Evolutionary conservation across 345 rosid genomes (phyloP).

Genomic region (Zanthoxylum bungeanum): DNA sequence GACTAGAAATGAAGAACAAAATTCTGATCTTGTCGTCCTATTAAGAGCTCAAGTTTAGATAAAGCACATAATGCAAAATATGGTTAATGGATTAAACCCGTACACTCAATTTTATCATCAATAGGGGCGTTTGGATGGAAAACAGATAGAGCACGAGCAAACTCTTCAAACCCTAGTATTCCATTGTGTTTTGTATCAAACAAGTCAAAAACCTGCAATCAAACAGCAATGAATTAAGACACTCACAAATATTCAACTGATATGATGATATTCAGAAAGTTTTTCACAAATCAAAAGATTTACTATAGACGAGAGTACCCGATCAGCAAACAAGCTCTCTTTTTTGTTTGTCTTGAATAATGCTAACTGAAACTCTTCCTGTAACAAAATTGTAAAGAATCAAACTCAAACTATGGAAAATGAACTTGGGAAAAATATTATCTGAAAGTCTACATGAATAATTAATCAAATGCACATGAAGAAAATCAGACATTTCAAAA

Average conservation of each 20-base stretch:
- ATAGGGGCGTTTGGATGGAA: slow-evolving; percentile 96
- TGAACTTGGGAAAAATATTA: neutral
- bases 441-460: neutral
- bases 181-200: slow-evolving; percentile 98
- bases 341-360: slow-evolving; percentile 95
- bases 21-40: neutral
- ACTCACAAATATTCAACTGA: neutral
- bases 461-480: slow-evolving; percentile 5
- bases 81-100: slow-evolving; percentile 14
- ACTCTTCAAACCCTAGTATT: slow-evolving; percentile 94
- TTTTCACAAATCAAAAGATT: neutral
- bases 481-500: neutral
- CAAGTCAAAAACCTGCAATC: slow-evolving; percentile 85
- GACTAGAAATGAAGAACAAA: neutral
- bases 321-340: slow-evolving; percentile 97
- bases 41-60: neutral
- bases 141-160: slow-evolving; percentile 97
- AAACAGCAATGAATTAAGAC: neutral
- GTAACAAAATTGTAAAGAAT: slow-evolving; percentile 18
- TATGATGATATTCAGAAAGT: neutral
- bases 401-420: neutral
- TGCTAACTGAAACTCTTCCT: slow-evolving; percentile 99
- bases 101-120: slow-evolving; percentile 93
- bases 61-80: neutral
- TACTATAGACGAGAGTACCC: slow-evolving; percentile 44